Conservation (phyloP, 805 yeast genomes). For the Komagataella pseudopastoris region DNA sequence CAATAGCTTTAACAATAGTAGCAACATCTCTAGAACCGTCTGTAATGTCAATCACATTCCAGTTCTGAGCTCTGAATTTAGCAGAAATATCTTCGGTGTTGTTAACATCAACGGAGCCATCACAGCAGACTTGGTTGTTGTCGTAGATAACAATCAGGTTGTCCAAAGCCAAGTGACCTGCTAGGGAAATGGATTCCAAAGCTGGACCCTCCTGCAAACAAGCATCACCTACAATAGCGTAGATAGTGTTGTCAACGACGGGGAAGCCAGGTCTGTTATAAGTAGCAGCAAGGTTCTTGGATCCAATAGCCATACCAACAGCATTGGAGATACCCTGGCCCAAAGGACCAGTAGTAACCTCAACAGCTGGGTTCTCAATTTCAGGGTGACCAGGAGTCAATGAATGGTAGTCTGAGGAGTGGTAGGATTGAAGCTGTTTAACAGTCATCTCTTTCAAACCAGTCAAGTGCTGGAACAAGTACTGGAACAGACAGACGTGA, state of each 20-base stretch:
- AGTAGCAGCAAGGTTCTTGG: slow-evolving; percentile 19
- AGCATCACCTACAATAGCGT: slow-evolving; percentile 24
- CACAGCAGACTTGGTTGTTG: slow-evolving; percentile 23
- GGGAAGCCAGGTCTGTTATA: slow-evolving; percentile 20
- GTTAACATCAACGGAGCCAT: slow-evolving; percentile 21
- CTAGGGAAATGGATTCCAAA: slow-evolving; percentile 23
- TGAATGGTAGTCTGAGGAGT: slow-evolving; percentile 12
- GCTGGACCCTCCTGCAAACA: slow-evolving; percentile 27
- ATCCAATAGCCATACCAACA: slow-evolving; percentile 25
- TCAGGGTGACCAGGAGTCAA: slow-evolving; percentile 27
- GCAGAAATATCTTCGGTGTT: slow-evolving; percentile 19
- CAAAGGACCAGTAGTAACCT: slow-evolving; percentile 26
- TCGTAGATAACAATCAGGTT: slow-evolving; percentile 23
- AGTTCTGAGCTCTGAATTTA: slow-evolving; percentile 20
- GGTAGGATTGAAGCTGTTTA: slow-evolving; percentile 21
- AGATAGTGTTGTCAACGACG: slow-evolving; percentile 17
- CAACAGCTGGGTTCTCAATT: slow-evolving; percentile 22
- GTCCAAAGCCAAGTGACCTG: slow-evolving; percentile 23
- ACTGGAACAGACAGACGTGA: slow-evolving; percentile 22
- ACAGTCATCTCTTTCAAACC: slow-evolving; percentile 20
- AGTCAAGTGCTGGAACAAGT: slow-evolving; percentile 13
- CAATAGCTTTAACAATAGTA: slow-evolving; percentile 17
- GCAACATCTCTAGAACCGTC: slow-evolving; percentile 19
- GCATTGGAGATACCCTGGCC: slow-evolving; percentile 29
- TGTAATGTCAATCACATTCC: slow-evolving; percentile 21